phyloP scores from a whole-genome alignment of 179 eudicot species.

The Silene coronaria region DNA sequence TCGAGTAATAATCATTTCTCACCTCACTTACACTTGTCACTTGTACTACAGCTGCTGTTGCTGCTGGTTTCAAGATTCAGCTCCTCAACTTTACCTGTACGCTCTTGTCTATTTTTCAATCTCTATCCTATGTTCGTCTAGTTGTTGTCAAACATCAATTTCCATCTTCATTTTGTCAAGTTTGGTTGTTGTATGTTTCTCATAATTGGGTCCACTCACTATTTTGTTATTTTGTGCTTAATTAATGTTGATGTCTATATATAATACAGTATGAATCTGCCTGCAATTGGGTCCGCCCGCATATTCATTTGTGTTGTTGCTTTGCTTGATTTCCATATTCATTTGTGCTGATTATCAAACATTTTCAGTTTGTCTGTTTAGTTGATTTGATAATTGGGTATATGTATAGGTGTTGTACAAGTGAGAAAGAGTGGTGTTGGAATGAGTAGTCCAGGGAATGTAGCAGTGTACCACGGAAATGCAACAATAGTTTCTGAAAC shows the following conservation, averaged over 20 bases:
- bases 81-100: slow-evolving; percentile 1
- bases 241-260: background rate
- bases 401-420: background rate
- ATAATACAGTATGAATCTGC: background rate
- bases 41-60: too few species aligned
- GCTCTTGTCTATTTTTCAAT: background rate
- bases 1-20: too few species aligned
- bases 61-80: background rate
- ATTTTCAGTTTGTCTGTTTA: background rate
- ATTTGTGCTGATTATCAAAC: too few species aligned
- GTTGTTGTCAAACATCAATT: background rate
- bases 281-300: background rate
- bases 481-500: slow-evolving; percentile 45
- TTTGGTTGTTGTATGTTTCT: background rate
- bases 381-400: background rate
- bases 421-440: slow-evolving; percentile 40
- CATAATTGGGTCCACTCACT: slow-evolving; percentile 4
- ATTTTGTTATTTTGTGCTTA: background rate
- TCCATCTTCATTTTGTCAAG: background rate
- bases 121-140: background rate
- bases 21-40: too few species aligned
- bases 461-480: slow-evolving; percentile 52
- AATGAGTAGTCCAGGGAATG: slow-evolving; percentile 65
- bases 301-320: background rate
- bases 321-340: background rate